Evolutionary conservation across 495 filamentous ascomycete species (phyloP), one percentile per base, ranked within the genome.

Genomic region (Aspergillus ostianus): DNA sequence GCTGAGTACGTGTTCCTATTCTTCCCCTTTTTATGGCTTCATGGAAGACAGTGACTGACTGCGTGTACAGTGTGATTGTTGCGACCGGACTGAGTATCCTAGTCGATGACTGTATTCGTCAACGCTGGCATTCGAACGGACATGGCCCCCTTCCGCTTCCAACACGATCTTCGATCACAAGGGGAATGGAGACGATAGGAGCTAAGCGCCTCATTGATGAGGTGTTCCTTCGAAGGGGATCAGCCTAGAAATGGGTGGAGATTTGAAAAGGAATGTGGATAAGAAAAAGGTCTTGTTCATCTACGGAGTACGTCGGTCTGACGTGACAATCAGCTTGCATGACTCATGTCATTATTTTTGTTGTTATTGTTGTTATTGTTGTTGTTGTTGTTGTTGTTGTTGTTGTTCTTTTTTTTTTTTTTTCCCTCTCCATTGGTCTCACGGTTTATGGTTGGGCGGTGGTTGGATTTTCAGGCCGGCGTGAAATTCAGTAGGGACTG

Each of bases 41-140:
- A 41, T 23, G 4, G n/a, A 46, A 50, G 20, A 55, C 44, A 27
- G 23, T 51, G 36, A 53, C 62, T 72, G 58, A 71, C 68, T 70
- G 70, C 73, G 56, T 26, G 55, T 61, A 27, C 57, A 96, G 93
- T 68, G 88, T 92, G 61, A 88, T 98, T 66, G 85, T 98, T 57
- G 87, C 93, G 21, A 93, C 93, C 51, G 94, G 93, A 45, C 80
- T 98, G 66, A 90, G 95, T 50, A 86, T 90, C 7, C 85, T 98
- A 48, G 88, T 96, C 58, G 94, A 98, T 67, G 93, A 98, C 74
- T 90, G 87, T 75, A 93, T 97, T 75, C 87, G 89, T 70, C 82
- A 86, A 51, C 85, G 85, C 55, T 94, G 89, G 83, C 86, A 91
- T 67, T 74, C 82, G 21, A 85, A 85, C 70, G 84, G 85, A 67